phyloP scores from a whole-genome alignment of 2,329 filamentous ascomycete species.

The Chaetoscypha palmicola region DNA sequence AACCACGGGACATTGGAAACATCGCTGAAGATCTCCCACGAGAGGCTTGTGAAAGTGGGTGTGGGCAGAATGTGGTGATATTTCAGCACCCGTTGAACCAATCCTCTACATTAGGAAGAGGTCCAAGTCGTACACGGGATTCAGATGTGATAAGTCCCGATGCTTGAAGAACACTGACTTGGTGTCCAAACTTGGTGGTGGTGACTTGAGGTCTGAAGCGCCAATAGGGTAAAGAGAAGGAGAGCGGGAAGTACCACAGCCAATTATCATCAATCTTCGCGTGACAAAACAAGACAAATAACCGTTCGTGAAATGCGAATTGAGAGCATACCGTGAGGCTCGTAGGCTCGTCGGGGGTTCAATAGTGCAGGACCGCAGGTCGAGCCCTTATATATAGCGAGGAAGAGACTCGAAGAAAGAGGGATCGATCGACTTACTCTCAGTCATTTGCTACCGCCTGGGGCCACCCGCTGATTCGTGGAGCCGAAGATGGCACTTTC shows the following conservation, averaged over 20 bases:
- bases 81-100: constrained; percentile 1
- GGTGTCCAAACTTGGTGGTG: background rate
- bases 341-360: background rate
- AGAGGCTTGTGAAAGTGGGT: too few relatives aligned
- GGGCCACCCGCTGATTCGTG: constrained; percentile 10
- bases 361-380: background rate
- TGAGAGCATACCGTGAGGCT: background rate
- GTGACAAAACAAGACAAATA: constrained; percentile 6
- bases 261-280: constrained; percentile 3
- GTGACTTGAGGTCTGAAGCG: background rate
- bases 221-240: constrained; percentile 8
- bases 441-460: constrained; percentile 25
- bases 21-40: background rate
- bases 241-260: constrained; percentile 3
- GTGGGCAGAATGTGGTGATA: constrained; percentile 1
- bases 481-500: background rate
- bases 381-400: constrained; percentile 8
- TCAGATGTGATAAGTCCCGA: background rate
- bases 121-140: constrained; percentile 9
- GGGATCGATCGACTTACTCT: constrained; percentile 21
- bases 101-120: constrained; percentile 1
- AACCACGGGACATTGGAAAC: background rate
- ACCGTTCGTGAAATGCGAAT: background rate
- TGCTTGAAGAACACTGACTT: constrained; percentile 2
- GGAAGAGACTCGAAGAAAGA: background rate